Conservation (phyloP, 2,329 filamentous ascomycete species). For the Aspergillus unguis region DNA sequence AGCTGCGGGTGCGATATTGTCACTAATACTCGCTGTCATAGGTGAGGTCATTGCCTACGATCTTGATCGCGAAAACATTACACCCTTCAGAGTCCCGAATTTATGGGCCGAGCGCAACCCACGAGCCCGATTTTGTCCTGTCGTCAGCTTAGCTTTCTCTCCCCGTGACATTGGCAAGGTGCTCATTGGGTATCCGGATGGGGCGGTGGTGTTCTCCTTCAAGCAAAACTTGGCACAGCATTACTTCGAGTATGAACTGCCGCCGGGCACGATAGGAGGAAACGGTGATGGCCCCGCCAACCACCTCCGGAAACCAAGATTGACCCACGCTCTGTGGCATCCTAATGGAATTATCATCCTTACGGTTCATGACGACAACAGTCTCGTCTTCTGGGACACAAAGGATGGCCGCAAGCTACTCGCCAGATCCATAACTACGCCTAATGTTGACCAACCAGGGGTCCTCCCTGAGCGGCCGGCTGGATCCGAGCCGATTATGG, state of each 20-base stretch:
- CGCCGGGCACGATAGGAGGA: constrained; percentile 76
- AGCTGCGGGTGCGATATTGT: not conserved
- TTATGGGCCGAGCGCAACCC: constrained; percentile 76
- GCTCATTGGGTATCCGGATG: constrained; percentile 84
- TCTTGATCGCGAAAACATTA: constrained; percentile 73
- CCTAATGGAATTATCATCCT: constrained; percentile 87
- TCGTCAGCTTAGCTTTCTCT: constrained; percentile 80
- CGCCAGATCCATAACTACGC: constrained; percentile 74
- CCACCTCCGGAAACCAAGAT: constrained; percentile 63
- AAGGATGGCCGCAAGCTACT: constrained; percentile 82
- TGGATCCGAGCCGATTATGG: constrained; percentile 50
- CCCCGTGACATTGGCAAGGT: constrained; percentile 89
- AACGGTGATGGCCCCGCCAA: constrained; percentile 62
- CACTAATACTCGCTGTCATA: constrained; percentile 17
- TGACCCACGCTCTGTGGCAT: constrained; percentile 89
- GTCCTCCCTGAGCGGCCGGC: constrained; percentile 42
- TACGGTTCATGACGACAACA: constrained; percentile 85
- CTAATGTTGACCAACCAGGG: constrained; percentile 67
- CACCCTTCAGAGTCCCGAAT: constrained; percentile 79
- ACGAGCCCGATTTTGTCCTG: constrained; percentile 58
- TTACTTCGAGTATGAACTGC: constrained; percentile 80
- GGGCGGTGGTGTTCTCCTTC: constrained; percentile 88
- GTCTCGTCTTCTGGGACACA: constrained; percentile 88
- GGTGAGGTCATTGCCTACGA: constrained; percentile 91
- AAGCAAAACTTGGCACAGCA: constrained; percentile 79